Evolutionary conservation across 306 rosid species (phyloP).

Genomic region (Pyrus betulifolia): DNA sequence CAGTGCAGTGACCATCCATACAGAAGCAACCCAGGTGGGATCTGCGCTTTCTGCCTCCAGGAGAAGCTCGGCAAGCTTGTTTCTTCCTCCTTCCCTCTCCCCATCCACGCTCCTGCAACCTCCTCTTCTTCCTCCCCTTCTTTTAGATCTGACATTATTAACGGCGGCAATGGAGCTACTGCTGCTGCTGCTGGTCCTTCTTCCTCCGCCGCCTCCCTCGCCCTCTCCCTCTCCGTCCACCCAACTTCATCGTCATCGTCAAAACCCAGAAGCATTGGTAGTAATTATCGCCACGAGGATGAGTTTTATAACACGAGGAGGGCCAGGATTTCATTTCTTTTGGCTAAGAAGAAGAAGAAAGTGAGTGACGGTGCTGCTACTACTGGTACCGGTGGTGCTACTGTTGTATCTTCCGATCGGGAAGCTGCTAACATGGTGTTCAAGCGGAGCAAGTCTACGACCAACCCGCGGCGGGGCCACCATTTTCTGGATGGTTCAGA

Average conservation of each 20-base stretch:
- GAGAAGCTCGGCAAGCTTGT: slow-evolving; percentile 91
- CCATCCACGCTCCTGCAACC: slow-evolving; percentile 47
- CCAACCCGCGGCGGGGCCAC: slow-evolving; percentile 41
- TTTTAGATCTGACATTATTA: slow-evolving; percentile 47
- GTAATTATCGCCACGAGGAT: slow-evolving; percentile 18
- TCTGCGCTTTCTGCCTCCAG: slow-evolving; percentile 91
- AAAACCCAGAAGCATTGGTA: slow-evolving; percentile 4
- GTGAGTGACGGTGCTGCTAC: neutral
- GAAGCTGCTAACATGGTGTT: slow-evolving; percentile 33
- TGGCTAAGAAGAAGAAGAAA: slow-evolving; percentile 62
- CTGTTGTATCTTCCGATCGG: slow-evolving; percentile 7
- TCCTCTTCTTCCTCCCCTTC: slow-evolving; percentile 75
- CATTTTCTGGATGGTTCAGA: slow-evolving; percentile 15
- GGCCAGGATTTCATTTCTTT: slow-evolving; percentile 59
- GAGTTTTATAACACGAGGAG: slow-evolving; percentile 23
- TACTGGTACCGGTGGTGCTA: neutral
- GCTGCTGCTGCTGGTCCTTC: neutral
- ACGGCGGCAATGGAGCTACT: neutral
- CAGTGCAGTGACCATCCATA: slow-evolving; percentile 80
- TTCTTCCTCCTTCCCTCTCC: slow-evolving; percentile 74
- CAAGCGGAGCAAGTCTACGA: slow-evolving; percentile 80
- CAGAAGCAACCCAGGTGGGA: slow-evolving; percentile 84
- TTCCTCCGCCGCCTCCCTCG: slow-evolving; percentile 21
- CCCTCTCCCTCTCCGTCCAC: slow-evolving; percentile 18
- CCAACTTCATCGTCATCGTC: slow-evolving; percentile 7